Evolutionary conservation across 495 filamentous ascomycete genomes (phyloP).

Genomic region (Penicillium atrosanguineum): DNA sequence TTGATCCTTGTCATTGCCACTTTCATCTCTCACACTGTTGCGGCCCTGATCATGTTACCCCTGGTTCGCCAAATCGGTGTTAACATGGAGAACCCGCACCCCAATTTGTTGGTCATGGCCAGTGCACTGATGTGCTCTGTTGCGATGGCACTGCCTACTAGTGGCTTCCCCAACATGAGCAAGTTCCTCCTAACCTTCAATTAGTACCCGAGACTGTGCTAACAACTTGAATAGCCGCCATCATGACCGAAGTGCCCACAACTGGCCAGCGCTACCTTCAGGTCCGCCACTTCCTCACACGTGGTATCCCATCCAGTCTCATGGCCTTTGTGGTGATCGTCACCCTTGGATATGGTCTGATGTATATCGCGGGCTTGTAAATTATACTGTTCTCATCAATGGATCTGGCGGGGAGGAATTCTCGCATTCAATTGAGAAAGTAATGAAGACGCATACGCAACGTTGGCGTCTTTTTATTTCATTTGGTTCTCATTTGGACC

Average conservation of each 20-base stretch:
- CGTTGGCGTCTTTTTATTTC: neutral
- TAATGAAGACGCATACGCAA: neutral
- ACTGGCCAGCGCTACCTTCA: conserved; percentile 88
- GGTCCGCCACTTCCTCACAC: conserved; percentile 89
- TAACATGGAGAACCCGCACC: conserved; percentile 82
- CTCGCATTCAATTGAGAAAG: neutral
- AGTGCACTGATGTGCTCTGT: conserved; percentile 66
- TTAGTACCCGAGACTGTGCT: conserved; percentile 7
- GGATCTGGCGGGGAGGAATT: neutral
- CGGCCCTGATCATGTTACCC: conserved; percentile 90
- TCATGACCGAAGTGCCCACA: conserved; percentile 96
- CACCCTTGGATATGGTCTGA: conserved; percentile 81
- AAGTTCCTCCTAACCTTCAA: conserved; percentile 37
- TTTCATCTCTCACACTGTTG: conserved; percentile 97
- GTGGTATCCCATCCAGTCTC: conserved; percentile 83
- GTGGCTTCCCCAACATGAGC: conserved; percentile 99
- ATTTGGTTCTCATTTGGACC: neutral
- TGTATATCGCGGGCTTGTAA: conserved; percentile 75
- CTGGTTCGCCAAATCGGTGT: conserved; percentile 83
- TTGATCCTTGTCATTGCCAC: conserved; percentile 93
- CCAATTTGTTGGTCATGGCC: conserved; percentile 91
- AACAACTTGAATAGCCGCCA: conserved; percentile 64
- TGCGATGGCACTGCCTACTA: conserved; percentile 89
- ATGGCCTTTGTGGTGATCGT: conserved; percentile 80
- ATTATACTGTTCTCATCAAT: neutral